phyloP scores from a whole-genome alignment of 352 stramenopile genomes.

The Phytopythium helicoides region DNA sequence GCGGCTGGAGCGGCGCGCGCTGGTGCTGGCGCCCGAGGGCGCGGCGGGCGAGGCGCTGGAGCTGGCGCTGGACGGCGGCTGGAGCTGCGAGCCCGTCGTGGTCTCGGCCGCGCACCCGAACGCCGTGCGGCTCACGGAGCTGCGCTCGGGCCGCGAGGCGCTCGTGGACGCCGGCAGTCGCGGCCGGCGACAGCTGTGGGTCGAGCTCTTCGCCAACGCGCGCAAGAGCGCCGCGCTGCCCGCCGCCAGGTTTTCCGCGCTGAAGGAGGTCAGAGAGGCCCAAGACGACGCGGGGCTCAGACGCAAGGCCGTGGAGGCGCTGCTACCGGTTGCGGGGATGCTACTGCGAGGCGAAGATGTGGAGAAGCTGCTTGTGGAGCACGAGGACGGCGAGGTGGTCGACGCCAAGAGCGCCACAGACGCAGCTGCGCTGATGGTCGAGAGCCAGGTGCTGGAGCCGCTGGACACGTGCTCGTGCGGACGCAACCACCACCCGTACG shows the following conservation, averaged over 20 bases:
- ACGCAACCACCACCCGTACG: constrained; percentile 11
- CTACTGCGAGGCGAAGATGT: constrained; percentile 32
- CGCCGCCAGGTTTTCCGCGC: too few relatives aligned
- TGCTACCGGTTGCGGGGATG: constrained; percentile 20
- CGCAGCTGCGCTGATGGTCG: constrained; percentile 18
- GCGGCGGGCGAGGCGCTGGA: constrained; percentile 13
- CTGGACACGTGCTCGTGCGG: constrained; percentile 29
- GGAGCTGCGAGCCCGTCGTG: constrained; percentile 49
- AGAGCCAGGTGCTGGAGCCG: constrained; percentile 23
- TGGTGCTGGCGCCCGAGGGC: constrained; percentile 27
- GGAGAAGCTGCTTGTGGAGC: constrained; percentile 21
- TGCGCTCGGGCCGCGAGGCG: constrained; percentile 38
- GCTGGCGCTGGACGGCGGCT: constrained; percentile 37
- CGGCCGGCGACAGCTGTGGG: constrained; percentile 56
- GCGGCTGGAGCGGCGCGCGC: constrained; percentile 29
- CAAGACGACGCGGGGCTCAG: neutral
- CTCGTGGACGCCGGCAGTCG: constrained; percentile 38
- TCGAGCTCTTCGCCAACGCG: constrained; percentile 37
- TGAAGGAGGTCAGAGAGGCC: too few relatives aligned
- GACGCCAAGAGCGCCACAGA: constrained; percentile 12
- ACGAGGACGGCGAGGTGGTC: constrained; percentile 16
- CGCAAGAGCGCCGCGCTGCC: constrained; percentile 13
- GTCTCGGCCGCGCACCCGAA: constrained; percentile 62
- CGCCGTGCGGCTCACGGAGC: constrained; percentile 43
- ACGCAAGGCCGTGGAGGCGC: constrained; percentile 22